Base-by-base conservation (phyloP, 2,329 filamentous ascomycete species). In the Berkeleyomyces rouxiae region DNA sequence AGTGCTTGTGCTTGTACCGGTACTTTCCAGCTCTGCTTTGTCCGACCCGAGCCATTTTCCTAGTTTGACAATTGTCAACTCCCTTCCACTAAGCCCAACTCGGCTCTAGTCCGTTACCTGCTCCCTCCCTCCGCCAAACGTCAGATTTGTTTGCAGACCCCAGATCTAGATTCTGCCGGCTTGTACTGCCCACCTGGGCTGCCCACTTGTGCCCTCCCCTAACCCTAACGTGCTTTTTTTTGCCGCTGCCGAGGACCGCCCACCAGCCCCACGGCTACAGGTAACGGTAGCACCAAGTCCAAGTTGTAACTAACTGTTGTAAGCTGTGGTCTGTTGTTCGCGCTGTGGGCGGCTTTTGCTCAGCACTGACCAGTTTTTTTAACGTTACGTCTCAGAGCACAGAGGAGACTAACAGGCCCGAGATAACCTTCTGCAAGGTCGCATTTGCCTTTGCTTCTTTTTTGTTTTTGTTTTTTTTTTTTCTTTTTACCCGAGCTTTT, bases 381-480 rank as follows among this genome's bases (percentile, higher is more conserved):
- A 55, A 55, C 51, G 51, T 55, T 55, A 55, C 51, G 51, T 55
- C 51, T n/a, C 13, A 33, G 51, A 55, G 51, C 33, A 55, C 51
- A 55, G 33, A 55, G 23, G 23, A 23, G 51, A 55, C 37, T 10
- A 10, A 31, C 51, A 31, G 37, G 51, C 16, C 51, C 23, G 36
- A 6, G 51, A 55, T 55, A 55, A 39, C 36, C 51, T 39, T 55
- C 40, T 46, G 40, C 57, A 44, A 58, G 37, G 39, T 58, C 40
- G 16, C 40, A 31, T 58, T 33, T 42, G 57, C 40, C 43, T 58
- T 58, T 37, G 13, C 40, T 44, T 59, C 7, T 43, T 59, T n/a
- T 44, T 13, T 59, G 23, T 16, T n/a, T 36, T 59, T 13, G 31
- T 13, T 43, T 16, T 58, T 36, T 59, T 13, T 43, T 13, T 43